Percentiles rank a stretch among this genome's conserved stretches.
These are phyloP conservation scores for Colletotrichum karsti DNA, from an alignment of 2,329 filamentous ascomycete genomes.

Conservation along the genomic window DNA sequence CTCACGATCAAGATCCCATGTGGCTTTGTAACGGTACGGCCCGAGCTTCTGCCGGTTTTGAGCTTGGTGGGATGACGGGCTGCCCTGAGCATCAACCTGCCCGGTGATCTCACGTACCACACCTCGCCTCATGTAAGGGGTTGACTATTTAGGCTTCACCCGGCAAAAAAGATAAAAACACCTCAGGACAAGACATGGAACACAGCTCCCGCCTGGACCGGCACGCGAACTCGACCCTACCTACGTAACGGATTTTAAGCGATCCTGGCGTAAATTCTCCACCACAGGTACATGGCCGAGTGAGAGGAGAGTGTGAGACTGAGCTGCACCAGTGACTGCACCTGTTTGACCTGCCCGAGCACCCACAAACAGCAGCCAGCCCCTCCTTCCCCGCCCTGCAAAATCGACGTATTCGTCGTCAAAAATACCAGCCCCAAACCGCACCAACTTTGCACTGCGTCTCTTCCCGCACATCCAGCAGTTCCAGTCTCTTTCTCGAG, in stretches of 20 bases:
- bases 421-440: constrained; percentile 27
- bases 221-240: background rate
- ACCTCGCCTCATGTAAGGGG: background rate
- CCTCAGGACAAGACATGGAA: background rate
- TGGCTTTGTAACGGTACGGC: constrained; percentile 13
- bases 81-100: constrained; percentile 2
- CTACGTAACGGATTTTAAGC: constrained; percentile 12
- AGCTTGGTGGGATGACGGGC: background rate
- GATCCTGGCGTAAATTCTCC: constrained; percentile 12
- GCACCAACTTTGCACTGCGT: constrained; percentile 28
- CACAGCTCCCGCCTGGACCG: no score
- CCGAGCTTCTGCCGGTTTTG: constrained; percentile 13
- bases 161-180: background rate
- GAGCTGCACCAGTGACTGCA: background rate
- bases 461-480: constrained; percentile 20
- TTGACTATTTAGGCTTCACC: background rate
- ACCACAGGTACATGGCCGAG: constrained; percentile 16
- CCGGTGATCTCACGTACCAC: no score
- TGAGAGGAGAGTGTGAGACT: no score
- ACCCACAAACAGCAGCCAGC: constrained; percentile 27
- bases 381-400: constrained; percentile 31
- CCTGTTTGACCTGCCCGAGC: constrained; percentile 25
- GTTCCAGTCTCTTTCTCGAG: constrained; percentile 19
- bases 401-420: constrained; percentile 31
- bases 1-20: no score